Base-by-base conservation (phyloP, 1,139 yeast species). In the Protomyces inouyei region DNA sequence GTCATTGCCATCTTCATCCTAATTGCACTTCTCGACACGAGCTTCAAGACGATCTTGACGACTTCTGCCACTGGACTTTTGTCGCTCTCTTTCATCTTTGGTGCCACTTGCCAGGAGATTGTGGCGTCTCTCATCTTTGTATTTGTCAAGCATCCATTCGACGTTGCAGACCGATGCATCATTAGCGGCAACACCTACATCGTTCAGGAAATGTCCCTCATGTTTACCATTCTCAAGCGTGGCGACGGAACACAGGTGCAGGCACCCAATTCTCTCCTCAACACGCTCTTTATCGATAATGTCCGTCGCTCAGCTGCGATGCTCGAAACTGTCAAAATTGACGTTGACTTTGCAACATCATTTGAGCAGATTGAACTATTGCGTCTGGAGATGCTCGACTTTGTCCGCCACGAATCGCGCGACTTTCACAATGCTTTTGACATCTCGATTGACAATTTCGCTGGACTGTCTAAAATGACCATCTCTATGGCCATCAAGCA, bases 71-170 rank as follows among this genome's bases (percentile, higher is more conserved):
- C 80, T 6, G 70, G 78, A 0, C 68, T 78, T 57, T 71, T 78
- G 48, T 78, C 79, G 3, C 67, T 78, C 52, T 77, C 80, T 16
- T 78, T 77, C 70, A 72, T 78, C 45, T 76, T 78, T 65, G 70
- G 77, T 2, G 70, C 76, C 14, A 76, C 80, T 23, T 74, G 76
- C 16, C 79, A 76, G 66, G 80, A 78, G 67, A 69, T 78, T 28
- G 71, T 77, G 51, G 75, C 77, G 12, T 75, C 79, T 1, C 76
- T 79, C 65, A 75, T 78, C 8, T 78, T 76, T 67, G 67, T 78
- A 65, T 78, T 78, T 64, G 79, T 76, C 65, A 78, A 78, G 71
- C 80, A 78, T 65, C 80, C 80, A 2, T 70, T 73, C 64, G 80
- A 78, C 66, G 76, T 77, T n/a, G 80, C 80, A 23, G 80, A 78